These are phyloP conservation scores for Gnaphalium uliginosum DNA, from an alignment of 129 eudicot species.

Conservation along the genomic window DNA sequence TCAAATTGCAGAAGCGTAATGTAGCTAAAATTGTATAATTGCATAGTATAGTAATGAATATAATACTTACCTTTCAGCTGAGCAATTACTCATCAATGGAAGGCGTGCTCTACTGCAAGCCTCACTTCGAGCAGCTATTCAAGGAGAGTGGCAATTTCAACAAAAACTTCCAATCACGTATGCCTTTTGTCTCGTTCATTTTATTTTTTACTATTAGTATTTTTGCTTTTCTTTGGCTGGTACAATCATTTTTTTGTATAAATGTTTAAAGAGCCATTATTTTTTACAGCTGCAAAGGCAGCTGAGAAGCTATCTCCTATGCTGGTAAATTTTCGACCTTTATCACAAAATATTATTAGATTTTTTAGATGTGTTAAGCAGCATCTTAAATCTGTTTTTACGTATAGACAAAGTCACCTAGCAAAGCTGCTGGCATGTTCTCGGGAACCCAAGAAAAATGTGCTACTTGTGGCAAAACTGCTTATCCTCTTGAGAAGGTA, in stretches of 20 bases:
- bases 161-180: constrained; percentile 98
- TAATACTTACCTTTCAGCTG: constrained; percentile 51
- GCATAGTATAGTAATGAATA: constrained; percentile 23
- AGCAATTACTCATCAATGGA: constrained; percentile 96
- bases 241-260: not conserved
- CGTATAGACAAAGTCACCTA: constrained; percentile 86
- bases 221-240: not conserved
- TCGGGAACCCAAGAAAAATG: constrained; percentile 98
- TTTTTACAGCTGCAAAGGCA: constrained; percentile 69
- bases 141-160: constrained; percentile 91
- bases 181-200: constrained; percentile 11
- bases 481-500: constrained; percentile 98
- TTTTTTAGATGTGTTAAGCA: constrained; percentile 14
- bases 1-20: not conserved
- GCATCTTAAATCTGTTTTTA: constrained; percentile 19
- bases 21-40: not conserved
- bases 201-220: not conserved
- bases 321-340: constrained; percentile 56
- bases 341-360: constrained; percentile 9
- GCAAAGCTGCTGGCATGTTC: constrained; percentile 99
- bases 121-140: constrained; percentile 97
- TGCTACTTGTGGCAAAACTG: constrained; percentile 94
- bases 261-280: constrained; percentile 16
- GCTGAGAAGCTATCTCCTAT: constrained; percentile 77
- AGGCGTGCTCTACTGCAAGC: constrained; percentile 96